These are phyloP conservation scores for Trichoderma gracile DNA, from an alignment of 2,329 filamentous ascomycete genomes.

Conservation along the genomic window DNA sequence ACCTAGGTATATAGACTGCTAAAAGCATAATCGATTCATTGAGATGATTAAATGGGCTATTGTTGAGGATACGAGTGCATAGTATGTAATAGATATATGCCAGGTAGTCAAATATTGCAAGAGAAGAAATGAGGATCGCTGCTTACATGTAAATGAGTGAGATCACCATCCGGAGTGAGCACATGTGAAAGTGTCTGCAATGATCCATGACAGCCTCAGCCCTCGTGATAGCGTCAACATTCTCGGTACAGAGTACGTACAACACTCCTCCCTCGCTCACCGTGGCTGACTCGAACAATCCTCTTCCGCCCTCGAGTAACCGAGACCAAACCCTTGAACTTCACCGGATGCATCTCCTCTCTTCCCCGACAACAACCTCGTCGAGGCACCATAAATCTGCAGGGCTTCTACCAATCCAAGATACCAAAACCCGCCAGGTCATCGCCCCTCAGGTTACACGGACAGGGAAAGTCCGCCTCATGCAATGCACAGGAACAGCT, in stretches of 20 bases:
- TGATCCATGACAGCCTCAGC: not conserved
- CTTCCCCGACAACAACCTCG: not conserved
- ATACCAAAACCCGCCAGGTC: not conserved
- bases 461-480: not conserved
- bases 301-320: too few relatives aligned
- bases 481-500: slow-evolving; percentile 24
- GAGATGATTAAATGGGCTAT: too few relatives aligned
- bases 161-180: too few relatives aligned
- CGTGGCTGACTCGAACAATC: not conserved
- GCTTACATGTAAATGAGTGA: too few relatives aligned
- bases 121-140: too few relatives aligned
- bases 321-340: not conserved
- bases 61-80: too few relatives aligned
- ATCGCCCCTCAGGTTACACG: slow-evolving; percentile 1
- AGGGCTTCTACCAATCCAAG: slow-evolving; percentile 17
- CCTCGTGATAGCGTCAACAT: not conserved
- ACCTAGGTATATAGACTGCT: too few relatives aligned
- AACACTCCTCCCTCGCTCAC: not conserved
- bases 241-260: not conserved
- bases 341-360: slow-evolving; percentile 10
- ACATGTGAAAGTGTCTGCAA: too few relatives aligned
- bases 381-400: not conserved
- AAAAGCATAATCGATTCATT: too few relatives aligned
- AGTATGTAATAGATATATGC: too few relatives aligned
- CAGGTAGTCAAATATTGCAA: too few relatives aligned